Conservation (phyloP, 805 yeast species). For the Sugiyamaella valdiviana region DNA sequence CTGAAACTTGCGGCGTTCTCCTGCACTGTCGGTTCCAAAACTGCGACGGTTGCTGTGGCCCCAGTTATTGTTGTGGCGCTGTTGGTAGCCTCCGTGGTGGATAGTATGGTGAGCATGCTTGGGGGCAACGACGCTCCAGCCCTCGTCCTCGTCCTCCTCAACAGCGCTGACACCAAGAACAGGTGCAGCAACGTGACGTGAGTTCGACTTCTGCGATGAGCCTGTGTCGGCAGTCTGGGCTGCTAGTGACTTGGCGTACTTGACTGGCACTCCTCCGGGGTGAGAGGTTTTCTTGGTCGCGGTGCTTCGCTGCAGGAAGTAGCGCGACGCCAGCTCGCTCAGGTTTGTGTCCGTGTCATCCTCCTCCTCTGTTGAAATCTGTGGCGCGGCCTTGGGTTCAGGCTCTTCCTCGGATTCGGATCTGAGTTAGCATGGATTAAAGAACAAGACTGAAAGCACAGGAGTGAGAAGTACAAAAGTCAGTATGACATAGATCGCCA, state of each 20-base stretch:
- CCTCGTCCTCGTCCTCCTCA: background rate
- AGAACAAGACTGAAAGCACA: background rate
- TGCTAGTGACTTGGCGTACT: slow-evolving; percentile 1
- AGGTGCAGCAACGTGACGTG: background rate
- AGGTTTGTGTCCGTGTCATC: slow-evolving; percentile 7
- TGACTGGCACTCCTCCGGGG: slow-evolving; percentile 2
- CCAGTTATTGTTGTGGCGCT: background rate
- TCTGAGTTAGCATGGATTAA: background rate
- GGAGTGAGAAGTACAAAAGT: no score
- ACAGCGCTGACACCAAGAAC: background rate
- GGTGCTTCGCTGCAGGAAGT: slow-evolving; percentile 6
- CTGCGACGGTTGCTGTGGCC: background rate
- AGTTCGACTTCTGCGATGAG: background rate
- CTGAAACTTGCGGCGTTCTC: slow-evolving; percentile 2
- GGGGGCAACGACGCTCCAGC: background rate
- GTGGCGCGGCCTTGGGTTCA: background rate
- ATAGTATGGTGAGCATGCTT: background rate
- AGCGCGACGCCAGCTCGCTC: slow-evolving; percentile 6
- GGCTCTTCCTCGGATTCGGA: background rate
- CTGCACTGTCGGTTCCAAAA: slow-evolving; percentile 1
- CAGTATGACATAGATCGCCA: no score
- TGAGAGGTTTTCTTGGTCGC: slow-evolving; percentile 2
- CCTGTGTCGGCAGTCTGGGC: background rate
- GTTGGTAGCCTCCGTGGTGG: background rate
- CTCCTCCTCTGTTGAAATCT: background rate